Evolutionary conservation across 495 filamentous ascomycete species (phyloP), one percentile per base, ranked within the genome.

Genomic region (Hyaloscypha finlandica): DNA sequence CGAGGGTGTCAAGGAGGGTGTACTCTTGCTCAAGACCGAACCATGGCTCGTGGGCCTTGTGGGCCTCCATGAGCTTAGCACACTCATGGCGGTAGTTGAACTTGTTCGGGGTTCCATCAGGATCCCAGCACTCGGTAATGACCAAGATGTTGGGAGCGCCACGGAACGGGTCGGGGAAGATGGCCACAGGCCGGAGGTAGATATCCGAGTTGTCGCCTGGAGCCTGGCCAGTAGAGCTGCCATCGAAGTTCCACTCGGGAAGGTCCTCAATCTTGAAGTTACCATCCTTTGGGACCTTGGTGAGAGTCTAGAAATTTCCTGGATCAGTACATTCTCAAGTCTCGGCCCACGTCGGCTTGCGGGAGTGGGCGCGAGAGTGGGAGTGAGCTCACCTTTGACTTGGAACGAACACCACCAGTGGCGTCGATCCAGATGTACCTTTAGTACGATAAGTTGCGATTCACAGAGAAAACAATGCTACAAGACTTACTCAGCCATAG

Each of bases 1-100:
- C 92, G 73, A 86, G 85, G 71, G 87, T 83, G 76, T 94, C 94
- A 73, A 97, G 92, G 53, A 97, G 87, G 51, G 93, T 96, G 83
- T 97, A 94, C 78, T 98, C 96, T 77, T 99, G 95, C 85, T 99
- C 95, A 20, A 99, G 89, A 84, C 95, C 95, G 79, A 98, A 99
- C 95, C 94, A 98, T 75, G 93, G 93, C 78, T 90, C 81, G 76
- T 93, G 89, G 68, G 88, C 83, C 74, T 87, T 87, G 78, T 99
- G 84, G 63, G 89, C 89, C 80, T 92, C 87, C 94, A 97, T 97
- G 74, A 97, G 81, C 75, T 92, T 89, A 75, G 84, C 86, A 72
- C 88, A 89, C 70, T 96, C 93, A 74, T 96, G 92, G 68, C 95
- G 92, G 90, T 91, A 89, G 88, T 98, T 99, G 90, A 88, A 98